These are phyloP conservation scores for Friedmanniomyces endolithicus DNA, from an alignment of 495 filamentous ascomycete species.

Conservation along the genomic window DNA sequence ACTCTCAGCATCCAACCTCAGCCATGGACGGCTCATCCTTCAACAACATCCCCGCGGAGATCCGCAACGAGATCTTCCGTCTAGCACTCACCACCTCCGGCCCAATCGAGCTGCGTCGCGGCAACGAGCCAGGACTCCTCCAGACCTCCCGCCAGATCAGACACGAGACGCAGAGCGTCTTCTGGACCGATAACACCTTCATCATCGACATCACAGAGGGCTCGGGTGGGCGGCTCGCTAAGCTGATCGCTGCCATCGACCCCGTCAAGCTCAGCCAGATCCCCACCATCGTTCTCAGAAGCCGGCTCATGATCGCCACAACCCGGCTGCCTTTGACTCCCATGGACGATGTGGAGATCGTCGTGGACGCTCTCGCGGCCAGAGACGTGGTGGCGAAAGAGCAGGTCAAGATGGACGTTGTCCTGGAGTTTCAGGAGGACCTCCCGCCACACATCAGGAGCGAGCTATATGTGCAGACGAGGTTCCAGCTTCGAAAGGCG, in stretches of 20 bases:
- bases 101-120: neutral
- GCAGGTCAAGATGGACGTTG: no score
- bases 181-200: neutral
- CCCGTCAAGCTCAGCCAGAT: neutral
- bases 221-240: neutral
- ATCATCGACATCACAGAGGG: neutral
- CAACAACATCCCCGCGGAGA: neutral
- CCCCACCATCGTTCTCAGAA: neutral
- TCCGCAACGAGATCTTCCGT: neutral
- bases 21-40: neutral
- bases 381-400: no score
- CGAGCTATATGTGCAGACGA: no score
- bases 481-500: no score
- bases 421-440: no score
- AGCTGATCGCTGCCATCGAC: neutral
- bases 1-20: neutral
- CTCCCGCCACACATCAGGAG: no score
- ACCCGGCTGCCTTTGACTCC: no score
- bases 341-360: no score
- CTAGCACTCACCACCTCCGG: neutral
- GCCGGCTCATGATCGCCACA: no score
- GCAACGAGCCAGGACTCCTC: neutral
- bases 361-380: no score
- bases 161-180: neutral
- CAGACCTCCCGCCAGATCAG: neutral